Evolutionary conservation across 495 filamentous ascomycete species (phyloP).

Genomic region (Mycothermus thermophilus): DNA sequence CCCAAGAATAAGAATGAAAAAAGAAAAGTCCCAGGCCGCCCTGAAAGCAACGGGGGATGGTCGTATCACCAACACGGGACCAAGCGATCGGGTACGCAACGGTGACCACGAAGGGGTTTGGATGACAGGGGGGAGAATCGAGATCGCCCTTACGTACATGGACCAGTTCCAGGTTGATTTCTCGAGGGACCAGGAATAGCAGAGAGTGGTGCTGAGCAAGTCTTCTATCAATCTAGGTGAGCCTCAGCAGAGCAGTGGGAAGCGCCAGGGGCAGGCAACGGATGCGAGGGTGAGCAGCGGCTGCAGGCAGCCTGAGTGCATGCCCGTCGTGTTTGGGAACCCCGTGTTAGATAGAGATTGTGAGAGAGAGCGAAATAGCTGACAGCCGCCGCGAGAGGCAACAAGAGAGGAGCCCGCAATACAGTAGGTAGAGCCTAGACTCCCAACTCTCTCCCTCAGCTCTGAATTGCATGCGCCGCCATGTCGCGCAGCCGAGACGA

Average conservation of each 20-base stretch:
- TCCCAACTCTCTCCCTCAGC: no score
- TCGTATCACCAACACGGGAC: no score
- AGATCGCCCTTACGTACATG: conserved; percentile 3
- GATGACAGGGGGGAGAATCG: conserved; percentile 5
- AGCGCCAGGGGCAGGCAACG: background rate
- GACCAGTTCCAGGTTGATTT: background rate
- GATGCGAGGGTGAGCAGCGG: background rate
- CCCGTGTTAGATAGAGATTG: background rate
- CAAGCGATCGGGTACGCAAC: no score
- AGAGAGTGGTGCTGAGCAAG: conserved; percentile 6
- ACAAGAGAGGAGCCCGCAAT: no score
- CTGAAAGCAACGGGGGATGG: no score
- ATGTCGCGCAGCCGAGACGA: background rate
- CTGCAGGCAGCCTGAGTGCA: conserved; percentile 3
- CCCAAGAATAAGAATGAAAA: no score
- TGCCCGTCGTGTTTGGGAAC: background rate
- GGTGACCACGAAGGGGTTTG: no score
- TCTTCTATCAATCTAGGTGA: background rate
- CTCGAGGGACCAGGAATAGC: background rate
- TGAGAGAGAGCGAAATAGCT: background rate
- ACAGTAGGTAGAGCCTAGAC: no score
- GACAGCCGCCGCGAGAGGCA: no score
- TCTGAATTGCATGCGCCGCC: conserved; percentile 3
- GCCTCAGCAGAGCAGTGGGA: background rate
- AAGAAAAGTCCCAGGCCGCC: no score